Evolutionary conservation across 2,329 filamentous ascomycete genomes (phyloP).

Genomic region (Cladosporium sp.): DNA sequence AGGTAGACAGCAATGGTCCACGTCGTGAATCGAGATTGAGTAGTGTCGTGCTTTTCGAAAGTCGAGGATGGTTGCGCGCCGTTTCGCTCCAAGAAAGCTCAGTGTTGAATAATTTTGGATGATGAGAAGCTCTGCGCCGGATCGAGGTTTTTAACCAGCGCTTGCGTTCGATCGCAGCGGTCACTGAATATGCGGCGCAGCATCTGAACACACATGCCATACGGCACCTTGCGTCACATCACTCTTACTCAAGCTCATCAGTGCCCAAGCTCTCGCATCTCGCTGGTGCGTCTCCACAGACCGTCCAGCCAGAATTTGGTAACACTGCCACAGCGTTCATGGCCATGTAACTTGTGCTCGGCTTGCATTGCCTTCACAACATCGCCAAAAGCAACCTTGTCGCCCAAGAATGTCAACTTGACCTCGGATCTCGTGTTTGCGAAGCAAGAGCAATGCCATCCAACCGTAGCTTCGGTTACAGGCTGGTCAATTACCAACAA

Average conservation of each 20-base stretch:
- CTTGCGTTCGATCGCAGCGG: no score
- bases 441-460: constrained; percentile 6
- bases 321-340: neutral
- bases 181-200: no score
- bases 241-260: neutral
- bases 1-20: no score
- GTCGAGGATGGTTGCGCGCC: no score
- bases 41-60: no score
- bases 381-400: neutral
- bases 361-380: neutral
- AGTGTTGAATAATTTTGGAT: no score
- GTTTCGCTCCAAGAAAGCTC: no score
- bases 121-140: no score
- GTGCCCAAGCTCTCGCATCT: neutral
- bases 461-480: neutral
- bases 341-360: neutral
- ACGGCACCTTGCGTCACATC: neutral
- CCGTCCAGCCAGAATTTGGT: constrained; percentile 7
- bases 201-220: neutral
- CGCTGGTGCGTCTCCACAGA: neutral
- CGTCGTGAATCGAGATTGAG: no score
- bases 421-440: neutral
- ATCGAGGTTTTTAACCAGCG: no score
- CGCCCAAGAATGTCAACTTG: neutral
- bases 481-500: neutral